Conservation (phyloP, 2,329 filamentous ascomycete species). For the Fonsecaea pedrosoi region DNA sequence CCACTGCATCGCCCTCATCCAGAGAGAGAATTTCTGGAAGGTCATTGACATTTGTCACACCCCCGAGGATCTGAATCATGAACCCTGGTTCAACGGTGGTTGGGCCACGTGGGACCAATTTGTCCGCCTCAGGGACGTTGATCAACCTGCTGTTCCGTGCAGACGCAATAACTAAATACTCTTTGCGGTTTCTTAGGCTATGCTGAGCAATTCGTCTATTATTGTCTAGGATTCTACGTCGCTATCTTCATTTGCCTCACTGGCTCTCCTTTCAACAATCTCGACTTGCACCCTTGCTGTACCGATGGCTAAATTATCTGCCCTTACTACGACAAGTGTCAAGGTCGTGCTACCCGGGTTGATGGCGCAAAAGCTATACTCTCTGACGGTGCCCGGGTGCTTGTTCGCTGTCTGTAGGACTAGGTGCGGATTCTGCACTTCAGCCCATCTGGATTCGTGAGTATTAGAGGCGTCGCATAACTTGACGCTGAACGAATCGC, state of each 20-base stretch:
- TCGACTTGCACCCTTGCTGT: neutral
- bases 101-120: too few species aligned
- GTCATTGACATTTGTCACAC: too few species aligned
- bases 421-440: neutral
- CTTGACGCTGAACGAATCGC: neutral
- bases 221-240: neutral
- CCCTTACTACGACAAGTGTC: neutral
- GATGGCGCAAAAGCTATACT: neutral
- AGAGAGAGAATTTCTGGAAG: too few species aligned
- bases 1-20: too few species aligned
- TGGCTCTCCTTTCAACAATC: neutral
- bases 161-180: neutral
- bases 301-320: neutral
- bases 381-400: neutral
- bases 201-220: neutral
- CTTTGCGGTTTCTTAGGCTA: neutral
- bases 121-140: too few species aligned
- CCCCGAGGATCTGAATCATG: too few species aligned
- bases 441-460: neutral
- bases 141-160: too few species aligned
- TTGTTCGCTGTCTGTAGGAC: neutral
- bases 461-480: neutral
- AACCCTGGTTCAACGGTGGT: too few species aligned
- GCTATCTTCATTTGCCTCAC: neutral
- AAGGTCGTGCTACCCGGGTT: neutral